phyloP scores from a whole-genome alignment of 1,139 yeast genomes.

The Scheffersomyces titani region DNA sequence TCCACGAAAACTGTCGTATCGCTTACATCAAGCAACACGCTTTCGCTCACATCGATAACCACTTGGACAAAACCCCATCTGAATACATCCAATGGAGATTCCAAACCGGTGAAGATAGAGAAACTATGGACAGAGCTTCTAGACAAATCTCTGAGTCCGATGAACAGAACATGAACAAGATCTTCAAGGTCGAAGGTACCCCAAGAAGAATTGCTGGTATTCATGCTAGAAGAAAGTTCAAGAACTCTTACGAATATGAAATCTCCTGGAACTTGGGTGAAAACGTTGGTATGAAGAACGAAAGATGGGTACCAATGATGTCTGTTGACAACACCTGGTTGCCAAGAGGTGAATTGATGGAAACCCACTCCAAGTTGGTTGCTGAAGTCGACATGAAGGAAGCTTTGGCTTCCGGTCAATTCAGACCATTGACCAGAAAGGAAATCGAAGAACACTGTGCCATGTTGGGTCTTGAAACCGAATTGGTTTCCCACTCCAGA shows the following conservation, averaged over 20 bases:
- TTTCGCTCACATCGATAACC: conserved; percentile 98
- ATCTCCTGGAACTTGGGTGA: conserved; percentile 97
- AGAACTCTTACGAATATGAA: conserved; percentile 99
- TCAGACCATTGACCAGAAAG: conserved; percentile 99
- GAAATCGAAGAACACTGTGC: conserved; percentile 99
- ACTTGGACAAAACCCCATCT: conserved; percentile 98
- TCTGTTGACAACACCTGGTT: conserved; percentile 99
- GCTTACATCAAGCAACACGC: conserved; percentile 99
- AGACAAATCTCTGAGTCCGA: conserved; percentile 97
- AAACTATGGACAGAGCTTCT: conserved; percentile 99
- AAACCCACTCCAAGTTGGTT: conserved; percentile 97
- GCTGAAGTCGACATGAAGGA: conserved; percentile 99
- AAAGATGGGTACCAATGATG: conserved; percentile 99
- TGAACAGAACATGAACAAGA: conserved; percentile 98
- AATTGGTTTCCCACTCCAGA: conserved; percentile 99
- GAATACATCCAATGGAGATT: conserved; percentile 99
- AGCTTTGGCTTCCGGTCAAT: conserved; percentile 99
- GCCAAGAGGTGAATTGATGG: conserved; percentile 99
- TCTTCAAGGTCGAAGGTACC: conserved; percentile 97
- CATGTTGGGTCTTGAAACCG: conserved; percentile 98
- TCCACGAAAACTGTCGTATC: conserved; percentile 99
- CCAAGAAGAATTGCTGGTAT: conserved; percentile 96
- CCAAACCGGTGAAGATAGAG: conserved; percentile 99
- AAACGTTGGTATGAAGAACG: conserved; percentile 97
- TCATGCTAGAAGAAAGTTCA: conserved; percentile 98